Evolutionary conservation across 345 rosid genomes (phyloP).

Genomic region (Bruguiera gymnorhiza): DNA sequence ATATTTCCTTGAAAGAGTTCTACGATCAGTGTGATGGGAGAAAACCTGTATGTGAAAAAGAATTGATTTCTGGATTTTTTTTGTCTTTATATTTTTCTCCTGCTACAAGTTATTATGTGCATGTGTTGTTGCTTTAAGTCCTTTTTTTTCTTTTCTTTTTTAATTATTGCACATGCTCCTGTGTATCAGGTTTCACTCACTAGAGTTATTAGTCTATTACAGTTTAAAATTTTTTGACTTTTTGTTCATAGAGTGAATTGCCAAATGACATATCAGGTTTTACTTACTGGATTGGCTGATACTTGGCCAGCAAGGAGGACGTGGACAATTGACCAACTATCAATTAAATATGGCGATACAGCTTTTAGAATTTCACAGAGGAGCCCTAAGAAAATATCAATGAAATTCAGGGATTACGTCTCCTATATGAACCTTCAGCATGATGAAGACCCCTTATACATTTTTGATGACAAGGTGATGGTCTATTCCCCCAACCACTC

Average conservation of each 20-base stretch:
- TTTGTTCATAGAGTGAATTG: slow-evolving; percentile 11
- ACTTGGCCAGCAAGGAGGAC: slow-evolving; percentile 81
- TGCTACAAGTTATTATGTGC: no score
- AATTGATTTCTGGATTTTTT: neutral
- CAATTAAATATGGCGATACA: slow-evolving; percentile 58
- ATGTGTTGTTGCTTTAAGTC: no score
- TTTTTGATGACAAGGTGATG: slow-evolving; percentile 83
- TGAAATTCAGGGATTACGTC: slow-evolving; percentile 81
- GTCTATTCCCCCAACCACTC: no score
- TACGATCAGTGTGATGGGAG: slow-evolving; percentile 48
- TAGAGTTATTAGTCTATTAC: no score
- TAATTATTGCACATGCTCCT: neutral
- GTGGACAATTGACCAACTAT: slow-evolving; percentile 77
- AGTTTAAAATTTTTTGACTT: neutral
- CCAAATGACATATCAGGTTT: slow-evolving; percentile 45
- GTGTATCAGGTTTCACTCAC: no score
- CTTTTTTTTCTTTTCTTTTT: neutral
- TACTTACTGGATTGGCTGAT: slow-evolving; percentile 74
- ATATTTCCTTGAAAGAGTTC: slow-evolving; percentile 58
- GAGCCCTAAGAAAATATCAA: slow-evolving; percentile 53
- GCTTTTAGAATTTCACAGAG: slow-evolving; percentile 82
- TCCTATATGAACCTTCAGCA: slow-evolving; percentile 69
- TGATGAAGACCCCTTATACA: slow-evolving; percentile 95
- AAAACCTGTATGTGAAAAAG: slow-evolving; percentile 61
- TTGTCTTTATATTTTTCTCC: neutral